These are phyloP conservation scores for Chenopodium berlandieri DNA, from an alignment of 148 eudicot species.

Conservation along the genomic window DNA sequence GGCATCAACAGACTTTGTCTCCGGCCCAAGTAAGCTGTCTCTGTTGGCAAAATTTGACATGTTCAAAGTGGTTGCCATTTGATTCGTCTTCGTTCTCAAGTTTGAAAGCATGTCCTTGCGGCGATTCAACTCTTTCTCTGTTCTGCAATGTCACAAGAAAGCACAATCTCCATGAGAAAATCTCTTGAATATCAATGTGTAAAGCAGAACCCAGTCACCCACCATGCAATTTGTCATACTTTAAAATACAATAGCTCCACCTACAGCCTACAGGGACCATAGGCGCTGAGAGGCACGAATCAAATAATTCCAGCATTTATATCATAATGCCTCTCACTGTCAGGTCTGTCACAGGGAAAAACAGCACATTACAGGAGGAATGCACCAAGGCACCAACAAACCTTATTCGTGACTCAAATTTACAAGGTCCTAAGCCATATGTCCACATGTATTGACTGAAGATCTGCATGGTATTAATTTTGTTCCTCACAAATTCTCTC, in stretches of 20 bases:
- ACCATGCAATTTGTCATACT: not conserved
- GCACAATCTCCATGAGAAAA: constrained; percentile 7
- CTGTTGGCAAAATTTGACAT: constrained; percentile 82
- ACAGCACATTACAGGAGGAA: not conserved
- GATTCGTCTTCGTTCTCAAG: constrained; percentile 75
- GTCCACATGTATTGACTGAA: too few species aligned
- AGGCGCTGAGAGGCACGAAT: not conserved
- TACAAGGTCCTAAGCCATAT: not conserved
- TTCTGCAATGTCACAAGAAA: constrained; percentile 34
- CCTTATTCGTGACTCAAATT: too few species aligned
- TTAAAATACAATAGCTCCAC: not conserved
- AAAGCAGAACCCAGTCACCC: not conserved
- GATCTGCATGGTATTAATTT: too few species aligned
- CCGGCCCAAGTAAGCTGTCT: constrained; percentile 90
- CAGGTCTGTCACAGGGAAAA: not conserved
- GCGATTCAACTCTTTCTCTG: constrained; percentile 80
- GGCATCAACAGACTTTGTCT: constrained; percentile 73
- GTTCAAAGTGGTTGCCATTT: constrained; percentile 87
- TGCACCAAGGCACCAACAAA: not conserved
- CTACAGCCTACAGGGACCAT: not conserved
- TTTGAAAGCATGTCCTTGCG: constrained; percentile 70
- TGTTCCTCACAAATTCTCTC: too few species aligned
- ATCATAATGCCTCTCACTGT: too few species aligned
- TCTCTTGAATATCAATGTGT: not conserved
- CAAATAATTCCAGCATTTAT: not conserved